phyloP scores from a whole-genome alignment of 225 moss, liverwort and hornwort genomes.

The Thuidium tamariscinum region DNA sequence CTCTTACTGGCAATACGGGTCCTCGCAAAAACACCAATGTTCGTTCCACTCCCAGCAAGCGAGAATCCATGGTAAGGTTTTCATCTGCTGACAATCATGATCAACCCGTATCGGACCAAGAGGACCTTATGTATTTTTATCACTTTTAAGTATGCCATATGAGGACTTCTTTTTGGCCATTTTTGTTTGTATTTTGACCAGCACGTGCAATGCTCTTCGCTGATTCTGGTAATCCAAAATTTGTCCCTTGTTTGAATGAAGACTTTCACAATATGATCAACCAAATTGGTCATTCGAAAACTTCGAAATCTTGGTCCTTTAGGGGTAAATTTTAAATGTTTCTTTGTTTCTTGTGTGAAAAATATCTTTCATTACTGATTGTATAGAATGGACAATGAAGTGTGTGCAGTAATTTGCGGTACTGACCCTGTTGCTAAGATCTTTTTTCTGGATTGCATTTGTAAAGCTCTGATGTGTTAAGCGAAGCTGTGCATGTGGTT shows the following conservation, averaged over 20 bases:
- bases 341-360: background rate
- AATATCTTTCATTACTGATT: background rate
- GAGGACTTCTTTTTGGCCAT: background rate
- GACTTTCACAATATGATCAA: background rate
- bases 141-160: background rate
- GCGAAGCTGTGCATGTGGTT: slow-evolving; percentile 13
- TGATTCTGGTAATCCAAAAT: background rate
- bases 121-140: background rate
- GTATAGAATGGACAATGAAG: background rate
- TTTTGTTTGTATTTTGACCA: background rate
- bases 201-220: background rate
- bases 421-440: background rate
- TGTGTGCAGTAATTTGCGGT: slow-evolving; percentile 4
- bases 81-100: background rate
- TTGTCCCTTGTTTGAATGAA: background rate
- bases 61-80: slow-evolving; percentile 67
- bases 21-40: slow-evolving; percentile 29
- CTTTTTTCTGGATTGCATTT: slow-evolving; percentile 5
- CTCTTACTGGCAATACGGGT: slow-evolving; percentile 39
- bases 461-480: background rate
- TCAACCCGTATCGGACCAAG: background rate
- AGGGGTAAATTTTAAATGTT: background rate
- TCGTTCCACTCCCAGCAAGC: slow-evolving; percentile 79
- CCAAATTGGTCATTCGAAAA: background rate
- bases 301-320: background rate